phyloP scores from a whole-genome alignment of 352 stramenopile genomes.

The Phytophthora nicotianae region DNA sequence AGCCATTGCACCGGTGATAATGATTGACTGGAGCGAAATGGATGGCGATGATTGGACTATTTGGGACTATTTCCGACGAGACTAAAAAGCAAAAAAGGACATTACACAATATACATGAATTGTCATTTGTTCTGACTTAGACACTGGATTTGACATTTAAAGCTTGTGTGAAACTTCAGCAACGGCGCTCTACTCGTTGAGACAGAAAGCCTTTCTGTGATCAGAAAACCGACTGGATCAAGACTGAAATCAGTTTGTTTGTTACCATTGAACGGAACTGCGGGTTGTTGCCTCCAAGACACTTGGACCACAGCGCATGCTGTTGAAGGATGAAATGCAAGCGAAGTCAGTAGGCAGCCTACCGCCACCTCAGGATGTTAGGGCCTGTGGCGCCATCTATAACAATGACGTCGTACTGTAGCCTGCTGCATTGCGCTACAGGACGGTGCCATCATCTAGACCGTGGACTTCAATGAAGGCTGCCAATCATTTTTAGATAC shows the following conservation, averaged over 20 bases:
- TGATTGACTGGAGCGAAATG: constrained; percentile 14
- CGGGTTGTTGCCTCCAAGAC: too few relatives aligned
- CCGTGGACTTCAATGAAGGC: constrained; percentile 12
- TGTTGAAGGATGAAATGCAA: constrained; percentile 30
- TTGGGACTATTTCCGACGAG: background rate
- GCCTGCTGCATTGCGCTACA: background rate
- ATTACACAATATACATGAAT: too few relatives aligned
- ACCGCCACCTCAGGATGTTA: background rate
- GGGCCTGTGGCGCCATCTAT: background rate
- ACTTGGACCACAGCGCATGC: too few relatives aligned
- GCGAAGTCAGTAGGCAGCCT: background rate
- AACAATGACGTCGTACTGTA: background rate
- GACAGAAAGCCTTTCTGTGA: too few relatives aligned
- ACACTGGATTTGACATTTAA: too few relatives aligned
- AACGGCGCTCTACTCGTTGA: too few relatives aligned
- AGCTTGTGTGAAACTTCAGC: too few relatives aligned
- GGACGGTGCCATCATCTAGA: background rate
- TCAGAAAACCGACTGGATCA: too few relatives aligned
- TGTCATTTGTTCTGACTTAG: too few relatives aligned
- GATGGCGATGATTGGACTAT: constrained; percentile 12
- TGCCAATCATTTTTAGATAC: constrained; percentile 7
- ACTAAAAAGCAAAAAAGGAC: too few relatives aligned
- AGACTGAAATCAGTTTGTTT: too few relatives aligned
- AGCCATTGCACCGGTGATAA: background rate
- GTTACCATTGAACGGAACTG: too few relatives aligned